Conservation (phyloP, 2,329 filamentous ascomycete species). For the Ascochyta viciae-villosae region DNA sequence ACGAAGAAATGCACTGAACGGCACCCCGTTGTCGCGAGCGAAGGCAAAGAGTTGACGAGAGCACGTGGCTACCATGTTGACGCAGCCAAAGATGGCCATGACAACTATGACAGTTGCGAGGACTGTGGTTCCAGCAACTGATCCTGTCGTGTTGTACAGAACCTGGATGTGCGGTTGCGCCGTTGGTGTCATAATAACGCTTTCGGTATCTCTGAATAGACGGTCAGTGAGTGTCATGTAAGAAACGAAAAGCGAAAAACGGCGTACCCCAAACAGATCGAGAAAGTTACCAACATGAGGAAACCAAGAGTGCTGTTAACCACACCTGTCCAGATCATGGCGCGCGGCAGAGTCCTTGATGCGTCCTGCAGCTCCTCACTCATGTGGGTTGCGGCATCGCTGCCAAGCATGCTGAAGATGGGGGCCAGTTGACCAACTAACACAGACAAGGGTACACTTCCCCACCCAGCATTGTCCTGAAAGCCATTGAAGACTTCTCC, state of each 20-base stretch:
- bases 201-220: constrained; percentile 2
- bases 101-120: constrained; percentile 35
- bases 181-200: constrained; percentile 16
- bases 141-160: neutral
- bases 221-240: too few species aligned
- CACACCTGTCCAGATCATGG: too few species aligned
- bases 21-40: constrained; percentile 39
- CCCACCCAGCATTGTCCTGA: constrained; percentile 38
- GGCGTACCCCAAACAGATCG: too few species aligned
- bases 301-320: too few species aligned
- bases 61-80: constrained; percentile 33
- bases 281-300: too few species aligned
- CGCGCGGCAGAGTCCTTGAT: too few species aligned
- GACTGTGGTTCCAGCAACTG: constrained; percentile 24
- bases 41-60: constrained; percentile 45
- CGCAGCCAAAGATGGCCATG: constrained; percentile 35
- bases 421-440: constrained; percentile 32
- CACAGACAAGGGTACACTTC: constrained; percentile 30
- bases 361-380: too few species aligned
- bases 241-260: too few species aligned
- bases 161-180: constrained; percentile 18
- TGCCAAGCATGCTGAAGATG: constrained; percentile 33
- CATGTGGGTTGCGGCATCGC: too few species aligned
- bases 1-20: constrained; percentile 16
- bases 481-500: constrained; percentile 34